Conservation (phyloP, 169 alveolate species). For the Plasmodium vivax region DNA sequence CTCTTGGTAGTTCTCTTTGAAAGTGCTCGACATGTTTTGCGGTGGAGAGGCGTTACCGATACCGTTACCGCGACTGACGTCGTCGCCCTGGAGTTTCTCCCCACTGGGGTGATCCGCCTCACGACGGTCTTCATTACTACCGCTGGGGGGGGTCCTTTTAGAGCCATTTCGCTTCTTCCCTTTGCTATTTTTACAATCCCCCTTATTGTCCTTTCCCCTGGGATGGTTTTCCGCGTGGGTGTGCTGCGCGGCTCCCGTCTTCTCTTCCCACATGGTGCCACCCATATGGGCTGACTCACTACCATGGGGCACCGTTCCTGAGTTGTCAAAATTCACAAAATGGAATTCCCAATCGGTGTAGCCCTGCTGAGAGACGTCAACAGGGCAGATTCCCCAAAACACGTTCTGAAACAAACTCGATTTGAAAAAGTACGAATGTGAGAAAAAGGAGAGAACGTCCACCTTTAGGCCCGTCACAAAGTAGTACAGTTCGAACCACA, state of each 20-base stretch:
- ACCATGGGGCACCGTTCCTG: background rate
- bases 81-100: background rate
- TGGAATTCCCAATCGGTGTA: background rate
- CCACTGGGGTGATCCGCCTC: background rate
- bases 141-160: background rate
- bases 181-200: background rate
- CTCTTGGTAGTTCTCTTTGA: background rate
- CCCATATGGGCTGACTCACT: background rate
- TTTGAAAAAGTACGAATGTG: slow-evolving; percentile 42
- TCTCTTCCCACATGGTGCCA: background rate
- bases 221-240: background rate
- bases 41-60: background rate
- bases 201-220: background rate
- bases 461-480: slow-evolving; percentile 38
- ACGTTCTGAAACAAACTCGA: slow-evolving; percentile 56
- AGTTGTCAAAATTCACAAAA: slow-evolving; percentile 3
- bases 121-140: background rate
- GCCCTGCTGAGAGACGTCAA: slow-evolving; percentile 27
- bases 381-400: slow-evolving; percentile 76
- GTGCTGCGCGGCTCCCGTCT: background rate
- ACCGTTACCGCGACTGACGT: background rate
- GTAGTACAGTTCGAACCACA: slow-evolving; percentile 70
- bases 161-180: background rate
- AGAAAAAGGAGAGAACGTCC: slow-evolving; percentile 63
- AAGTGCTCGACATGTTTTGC: background rate